Base-by-base conservation (phyloP, 371 early-diverging fungal species). In the Mortierella sp. region DNA sequence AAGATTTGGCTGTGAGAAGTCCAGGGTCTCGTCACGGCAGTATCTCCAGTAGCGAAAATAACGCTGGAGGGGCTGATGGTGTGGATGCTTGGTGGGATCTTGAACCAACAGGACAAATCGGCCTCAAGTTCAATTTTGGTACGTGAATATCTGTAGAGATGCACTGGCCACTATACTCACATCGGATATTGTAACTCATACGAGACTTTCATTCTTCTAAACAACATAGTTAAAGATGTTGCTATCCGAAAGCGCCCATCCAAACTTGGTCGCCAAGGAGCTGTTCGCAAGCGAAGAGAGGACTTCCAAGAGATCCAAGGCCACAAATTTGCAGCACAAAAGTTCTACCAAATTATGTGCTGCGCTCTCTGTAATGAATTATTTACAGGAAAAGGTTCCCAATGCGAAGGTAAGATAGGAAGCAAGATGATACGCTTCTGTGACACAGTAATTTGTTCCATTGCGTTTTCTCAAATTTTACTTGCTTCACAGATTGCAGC, bases 361-460 rank as follows among this genome's bases (percentile, higher is more conserved):
- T 97, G 97, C 85, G 96, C 96, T 3, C 84, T 94, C 5, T 97
- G 98, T 83, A 82, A 85, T 55, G 98, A 97, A 58, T 94, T 96
- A 64, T 87, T 97, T 40, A 92, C 94, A 42, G 92, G 91, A 76
- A 87, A 85, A 55, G 95, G 95, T 1, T 92, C 91, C 67, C 95
- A 95, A 72, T 97, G 97, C 82, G 93, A 96, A 84, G 79, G 79
- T 73, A 61, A 40, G 56, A 19, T 35, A 37, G 40, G 13, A 5
- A 37, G 40, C n/a, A n/a, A 37, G 13, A 19, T 15, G 4, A 43
- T 5, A 13, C 19, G 6, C 7, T 42, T 42, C 7, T 43, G 19
- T 1, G 19, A 19, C 45, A 13, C 5, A 19, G 3, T 43, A 1
- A 7, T 26, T 51, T 26, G 28, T 9, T 40, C 40, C 6, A 26